Base-by-base conservation (phyloP, 257 asterid genomes). In the Solanum megistacrolobum region DNA sequence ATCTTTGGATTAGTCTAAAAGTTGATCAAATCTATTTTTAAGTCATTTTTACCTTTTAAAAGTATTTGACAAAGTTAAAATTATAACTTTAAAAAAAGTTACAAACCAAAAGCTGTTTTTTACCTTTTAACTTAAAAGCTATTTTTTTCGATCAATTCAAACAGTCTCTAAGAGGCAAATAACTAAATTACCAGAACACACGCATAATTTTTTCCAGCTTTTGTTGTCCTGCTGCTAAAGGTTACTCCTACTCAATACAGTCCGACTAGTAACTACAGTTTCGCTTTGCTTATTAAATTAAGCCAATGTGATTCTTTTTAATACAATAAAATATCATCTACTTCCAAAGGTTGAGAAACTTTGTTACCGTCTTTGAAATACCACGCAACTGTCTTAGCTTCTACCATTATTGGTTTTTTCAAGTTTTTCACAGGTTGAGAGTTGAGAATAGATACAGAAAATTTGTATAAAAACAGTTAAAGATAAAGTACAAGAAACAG, bases 21-120 rank as follows among this genome's bases (percentile, higher is more conserved):
- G 4, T 52, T 52, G 9, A 0, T 18, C 9, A 52, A 52, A 16
- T 0, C 0, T 6, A 2, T 52, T 16, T 16, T 6, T 2, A 6
- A 52, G 0, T 52, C 0, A 14, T 6, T 52, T 48, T 52, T 52
- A 52, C 21, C 23, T 16, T 16, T 6, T 48, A 48, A 48, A 5
- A 48, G 8, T 5, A 0, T 14, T 48, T 48, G 23, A 14, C 8
- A 48, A 48, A 48, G 3, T 48, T 43, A 43, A 14, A 48, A 48
- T 13, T 1, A 13, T 48, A 13, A 5, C 20, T 48, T 48, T 16
- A 14, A 48, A 0, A 48, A 52, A 52, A 52, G 9, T 16, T 2
- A 16, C 23, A 52, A 52, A 52, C 0, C 60, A 52, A 52, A 52
- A 52, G 0, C 55, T 43, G 2, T 5, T 43, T 43, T 43, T 43